A percentile compares a stretch with the other conserved stretches of the same genome.
Evolutionary conservation across 164 flowering plant species (phyloP).

Genomic region (Malania oleifera): DNA sequence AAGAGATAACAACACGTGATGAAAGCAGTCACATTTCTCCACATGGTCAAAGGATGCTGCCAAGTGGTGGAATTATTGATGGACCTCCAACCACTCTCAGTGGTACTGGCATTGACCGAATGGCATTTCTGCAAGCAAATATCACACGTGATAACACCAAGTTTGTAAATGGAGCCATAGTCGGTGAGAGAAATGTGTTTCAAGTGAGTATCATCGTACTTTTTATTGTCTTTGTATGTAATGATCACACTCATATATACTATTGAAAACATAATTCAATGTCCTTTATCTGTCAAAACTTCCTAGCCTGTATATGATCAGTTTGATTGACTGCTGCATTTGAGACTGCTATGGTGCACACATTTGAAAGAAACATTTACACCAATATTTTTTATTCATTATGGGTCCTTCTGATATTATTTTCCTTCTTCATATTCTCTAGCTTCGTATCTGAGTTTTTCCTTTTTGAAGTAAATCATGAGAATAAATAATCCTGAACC

Average conservation of each 20-base stretch:
- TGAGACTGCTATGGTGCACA: too few species aligned
- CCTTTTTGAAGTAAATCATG: background rate
- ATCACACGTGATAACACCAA: constrained; percentile 94
- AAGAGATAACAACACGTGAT: constrained; percentile 96
- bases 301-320: too few species aligned
- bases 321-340: too few species aligned
- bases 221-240: too few species aligned
- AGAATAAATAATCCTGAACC: background rate
- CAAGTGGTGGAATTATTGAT: constrained; percentile 91
- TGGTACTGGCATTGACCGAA: constrained; percentile 88
- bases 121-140: constrained; percentile 91
- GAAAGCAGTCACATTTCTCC: constrained; percentile 86
- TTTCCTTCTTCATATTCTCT: too few species aligned
- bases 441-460: too few species aligned
- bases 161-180: constrained; percentile 91
- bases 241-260: too few species aligned
- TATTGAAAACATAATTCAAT: too few species aligned
- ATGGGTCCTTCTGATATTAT: too few species aligned
- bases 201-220: constrained; percentile 50
- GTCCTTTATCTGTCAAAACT: too few species aligned
- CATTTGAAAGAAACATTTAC: too few species aligned
- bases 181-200: constrained; percentile 91
- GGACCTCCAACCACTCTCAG: constrained; percentile 99
- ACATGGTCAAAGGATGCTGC: constrained; percentile 82
- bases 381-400: too few species aligned